These are phyloP conservation scores for Tetratostichococcus sp. DNA, from an alignment of 139 green algal genomes.

Conservation along the genomic window DNA sequence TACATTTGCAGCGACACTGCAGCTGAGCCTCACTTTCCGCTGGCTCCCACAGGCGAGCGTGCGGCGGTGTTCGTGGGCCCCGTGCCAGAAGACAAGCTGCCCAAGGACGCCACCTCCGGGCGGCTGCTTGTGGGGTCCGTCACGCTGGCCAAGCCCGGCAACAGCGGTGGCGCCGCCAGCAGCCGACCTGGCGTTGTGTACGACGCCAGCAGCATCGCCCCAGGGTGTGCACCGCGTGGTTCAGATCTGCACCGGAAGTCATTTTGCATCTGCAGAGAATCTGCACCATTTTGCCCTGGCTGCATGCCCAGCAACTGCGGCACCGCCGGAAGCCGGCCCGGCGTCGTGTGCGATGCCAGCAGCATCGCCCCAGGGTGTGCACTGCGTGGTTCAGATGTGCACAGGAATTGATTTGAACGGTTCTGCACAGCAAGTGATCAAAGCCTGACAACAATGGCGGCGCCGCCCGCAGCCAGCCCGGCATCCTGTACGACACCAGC, in stretches of 20 bases:
- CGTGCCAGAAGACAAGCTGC: slow-evolving; percentile 70
- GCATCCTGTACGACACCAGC: no score
- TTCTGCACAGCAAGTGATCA: no score
- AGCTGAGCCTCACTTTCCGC: no score
- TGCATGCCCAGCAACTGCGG: neutral
- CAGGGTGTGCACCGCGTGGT: neutral
- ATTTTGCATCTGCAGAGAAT: no score
- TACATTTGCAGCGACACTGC: no score
- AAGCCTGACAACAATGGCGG: slow-evolving; percentile 10
- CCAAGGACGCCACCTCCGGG: slow-evolving; percentile 73
- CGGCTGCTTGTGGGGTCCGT: slow-evolving; percentile 48
- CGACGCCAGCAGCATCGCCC: slow-evolving; percentile 4
- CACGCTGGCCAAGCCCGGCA: slow-evolving; percentile 32
- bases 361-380: neutral
- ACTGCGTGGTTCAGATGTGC: no score
- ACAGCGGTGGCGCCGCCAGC: slow-evolving; percentile 3
- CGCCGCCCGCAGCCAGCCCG: neutral
- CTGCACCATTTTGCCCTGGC: no score
- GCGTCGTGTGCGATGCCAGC: neutral
- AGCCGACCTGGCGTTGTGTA: neutral
- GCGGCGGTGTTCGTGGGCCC: slow-evolving; percentile 60
- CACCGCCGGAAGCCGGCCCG: slow-evolving; percentile 1
- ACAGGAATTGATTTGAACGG: no score
- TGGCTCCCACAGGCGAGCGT: slow-evolving; percentile 36
- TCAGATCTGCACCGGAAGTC: no score